A percentile compares a stretch with the other conserved stretches of the same genome.
These are phyloP conservation scores for Stenocarpella maydis DNA, from an alignment of 2,329 filamentous ascomycete genomes.

Conservation along the genomic window DNA sequence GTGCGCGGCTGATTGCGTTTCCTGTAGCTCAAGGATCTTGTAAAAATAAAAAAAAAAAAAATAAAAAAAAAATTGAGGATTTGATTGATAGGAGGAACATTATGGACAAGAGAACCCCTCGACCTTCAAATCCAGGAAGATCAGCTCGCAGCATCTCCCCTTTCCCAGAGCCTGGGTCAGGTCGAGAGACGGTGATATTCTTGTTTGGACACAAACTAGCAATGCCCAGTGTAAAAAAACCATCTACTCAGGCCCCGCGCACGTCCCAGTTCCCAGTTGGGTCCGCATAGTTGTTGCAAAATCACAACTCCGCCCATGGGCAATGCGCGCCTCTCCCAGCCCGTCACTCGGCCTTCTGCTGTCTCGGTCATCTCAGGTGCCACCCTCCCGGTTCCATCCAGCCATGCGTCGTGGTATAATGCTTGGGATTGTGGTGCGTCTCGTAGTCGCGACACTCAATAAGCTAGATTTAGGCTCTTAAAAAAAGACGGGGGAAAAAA, in stretches of 20 bases:
- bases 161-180: neutral
- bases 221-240: constrained; percentile 5
- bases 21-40: neutral
- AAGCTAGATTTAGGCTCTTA: neutral
- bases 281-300: neutral
- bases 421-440: neutral
- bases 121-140: constrained; percentile 23
- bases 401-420: constrained; percentile 24
- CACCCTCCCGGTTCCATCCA: neutral
- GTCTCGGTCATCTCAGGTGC: neutral
- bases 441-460: neutral
- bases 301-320: neutral
- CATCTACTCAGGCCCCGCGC: neutral
- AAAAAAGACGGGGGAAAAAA: neutral
- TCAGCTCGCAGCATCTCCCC: constrained; percentile 1
- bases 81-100: constrained; percentile 26
- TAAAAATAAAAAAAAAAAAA: neutral
- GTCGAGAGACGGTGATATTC: constrained; percentile 16
- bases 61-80: constrained; percentile 13
- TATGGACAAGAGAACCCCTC: constrained; percentile 30
- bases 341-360: neutral
- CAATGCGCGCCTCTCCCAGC: neutral
- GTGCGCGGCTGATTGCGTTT: neutral
- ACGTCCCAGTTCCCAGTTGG: neutral
- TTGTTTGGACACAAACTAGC: constrained; percentile 1